Conservation (phyloP, 208 protist species). For the Leishmania martiniquensis region DNA sequence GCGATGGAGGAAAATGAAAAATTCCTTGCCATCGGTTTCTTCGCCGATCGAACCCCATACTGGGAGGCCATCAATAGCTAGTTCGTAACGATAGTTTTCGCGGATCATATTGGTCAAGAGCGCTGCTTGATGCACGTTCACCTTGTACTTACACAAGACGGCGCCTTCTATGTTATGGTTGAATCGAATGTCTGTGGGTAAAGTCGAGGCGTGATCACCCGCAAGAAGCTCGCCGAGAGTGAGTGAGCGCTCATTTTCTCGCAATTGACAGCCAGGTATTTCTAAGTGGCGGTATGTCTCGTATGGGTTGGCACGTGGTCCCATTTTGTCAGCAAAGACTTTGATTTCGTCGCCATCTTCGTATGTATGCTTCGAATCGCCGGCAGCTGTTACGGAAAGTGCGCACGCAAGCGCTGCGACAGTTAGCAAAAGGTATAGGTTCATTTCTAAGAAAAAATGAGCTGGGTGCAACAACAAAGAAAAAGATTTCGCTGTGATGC, state of each 20-base stretch:
- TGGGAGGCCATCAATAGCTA: conserved; percentile 64
- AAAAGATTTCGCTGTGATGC: background rate
- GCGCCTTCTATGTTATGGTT: conserved; percentile 11
- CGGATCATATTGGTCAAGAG: conserved; percentile 34
- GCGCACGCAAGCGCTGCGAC: background rate
- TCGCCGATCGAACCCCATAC: conserved; percentile 52
- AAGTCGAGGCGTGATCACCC: conserved; percentile 56
- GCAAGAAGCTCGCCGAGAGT: conserved; percentile 85
- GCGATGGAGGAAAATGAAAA: conserved; percentile 87
- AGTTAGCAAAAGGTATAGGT: background rate
- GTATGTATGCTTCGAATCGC: conserved; percentile 7
- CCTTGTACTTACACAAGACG: conserved; percentile 46
- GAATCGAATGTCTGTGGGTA: conserved; percentile 63
- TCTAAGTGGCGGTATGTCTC: conserved; percentile 95
- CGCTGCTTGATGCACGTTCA: conserved; percentile 9
- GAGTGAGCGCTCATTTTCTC: conserved; percentile 26
- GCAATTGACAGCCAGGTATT: conserved; percentile 74
- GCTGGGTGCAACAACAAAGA: background rate
- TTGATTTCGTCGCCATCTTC: conserved; percentile 4
- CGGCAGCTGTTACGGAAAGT: background rate
- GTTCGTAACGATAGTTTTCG: conserved; percentile 57
- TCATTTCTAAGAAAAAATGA: background rate
- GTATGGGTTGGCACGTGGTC: conserved; percentile 78
- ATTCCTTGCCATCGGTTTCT: background rate
- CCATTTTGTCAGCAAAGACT: conserved; percentile 25